Base-by-base conservation (phyloP, 139 green algal genomes). In the Chlamydomonas asymmetrica region DNA sequence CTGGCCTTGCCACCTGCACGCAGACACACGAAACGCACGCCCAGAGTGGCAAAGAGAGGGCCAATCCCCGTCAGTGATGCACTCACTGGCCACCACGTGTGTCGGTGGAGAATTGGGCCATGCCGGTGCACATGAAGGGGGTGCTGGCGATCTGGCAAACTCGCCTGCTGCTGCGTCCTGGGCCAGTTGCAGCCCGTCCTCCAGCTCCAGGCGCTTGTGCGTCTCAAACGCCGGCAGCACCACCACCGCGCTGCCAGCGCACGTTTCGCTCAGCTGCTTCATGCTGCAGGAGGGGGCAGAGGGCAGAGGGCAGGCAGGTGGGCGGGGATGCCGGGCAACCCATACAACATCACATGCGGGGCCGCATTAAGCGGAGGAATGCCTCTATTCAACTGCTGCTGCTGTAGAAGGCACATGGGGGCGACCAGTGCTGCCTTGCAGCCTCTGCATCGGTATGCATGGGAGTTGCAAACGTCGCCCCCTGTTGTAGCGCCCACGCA, bases 211-310 rank as follows among this genome's bases (percentile, higher is more conserved):
- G n/a, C 57, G 32, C 48, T 50, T 66, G 49, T 63, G n/a, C 2
- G 84, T 89, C 66, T 89, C 84, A 62, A 86, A 86, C 9, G 82
- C 81, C 22, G 84, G 84, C 68, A 89, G 57, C 38, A 89, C 74
- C 29, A 86, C 68, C 40, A 87, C 75, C 18, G 76, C 48, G 32
- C 81, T 31, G 41, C 25, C 0, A 27, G 22, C 22, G 45, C 62
- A 65, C 63, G 61, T 20, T 41, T 66, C 34, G 38, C 76, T 61
- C 52, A 80, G 37, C 41, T 79, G 54, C 13, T 16, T 32, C 25
- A 57, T 38, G 43, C 72, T 73, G 69, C 49, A 80, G 20, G 23
- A 35, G 9, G 5, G 66, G 13, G 7, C 31, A 49, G 27, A 10
- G 41, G 35, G 35, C 41, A 74, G 48, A 23, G 45, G n/a, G 49